Evolutionary conservation across 352 stramenopile genomes (phyloP).

Genomic region (Pythium insidiosum): DNA sequence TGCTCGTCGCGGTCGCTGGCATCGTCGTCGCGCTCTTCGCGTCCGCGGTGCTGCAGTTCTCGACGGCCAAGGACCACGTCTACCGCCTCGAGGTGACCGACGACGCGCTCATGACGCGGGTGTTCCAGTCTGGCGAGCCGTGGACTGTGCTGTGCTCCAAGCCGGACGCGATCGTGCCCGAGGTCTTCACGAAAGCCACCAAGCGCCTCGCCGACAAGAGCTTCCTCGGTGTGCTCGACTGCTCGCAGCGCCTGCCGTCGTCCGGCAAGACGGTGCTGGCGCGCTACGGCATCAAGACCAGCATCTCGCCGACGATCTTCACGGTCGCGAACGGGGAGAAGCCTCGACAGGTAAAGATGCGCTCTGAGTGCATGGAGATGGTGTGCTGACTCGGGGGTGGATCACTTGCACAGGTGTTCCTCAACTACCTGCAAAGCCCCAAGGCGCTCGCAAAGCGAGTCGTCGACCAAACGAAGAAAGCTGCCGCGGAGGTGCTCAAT

Average conservation of each 20-base stretch:
- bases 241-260: constrained; percentile 36
- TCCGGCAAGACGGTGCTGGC: constrained; percentile 51
- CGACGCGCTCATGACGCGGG: constrained; percentile 37
- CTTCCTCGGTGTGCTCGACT: constrained; percentile 70
- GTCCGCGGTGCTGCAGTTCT: constrained; percentile 58
- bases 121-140: constrained; percentile 74
- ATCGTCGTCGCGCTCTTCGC: constrained; percentile 60
- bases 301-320: constrained; percentile 66
- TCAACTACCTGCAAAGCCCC: constrained; percentile 51
- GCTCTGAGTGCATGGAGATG: background rate
- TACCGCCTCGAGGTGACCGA: constrained; percentile 59
- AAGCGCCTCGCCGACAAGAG: constrained; percentile 43
- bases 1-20: constrained; percentile 28
- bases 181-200: constrained; percentile 62
- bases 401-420: constrained; percentile 27
- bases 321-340: constrained; percentile 71
- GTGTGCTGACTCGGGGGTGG: background rate
- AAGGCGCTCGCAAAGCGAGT: constrained; percentile 56
- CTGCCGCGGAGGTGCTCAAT: constrained; percentile 46
- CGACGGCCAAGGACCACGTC: constrained; percentile 45
- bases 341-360: constrained; percentile 43
- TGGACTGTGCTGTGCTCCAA: constrained; percentile 75
- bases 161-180: constrained; percentile 58
- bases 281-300: constrained; percentile 51
- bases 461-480: constrained; percentile 43